Percentiles rank a stretch among this genome's conserved stretches.
phyloP scores from a whole-genome alignment of 176 grass and related monocot genomes.

The Musa acuminata region DNA sequence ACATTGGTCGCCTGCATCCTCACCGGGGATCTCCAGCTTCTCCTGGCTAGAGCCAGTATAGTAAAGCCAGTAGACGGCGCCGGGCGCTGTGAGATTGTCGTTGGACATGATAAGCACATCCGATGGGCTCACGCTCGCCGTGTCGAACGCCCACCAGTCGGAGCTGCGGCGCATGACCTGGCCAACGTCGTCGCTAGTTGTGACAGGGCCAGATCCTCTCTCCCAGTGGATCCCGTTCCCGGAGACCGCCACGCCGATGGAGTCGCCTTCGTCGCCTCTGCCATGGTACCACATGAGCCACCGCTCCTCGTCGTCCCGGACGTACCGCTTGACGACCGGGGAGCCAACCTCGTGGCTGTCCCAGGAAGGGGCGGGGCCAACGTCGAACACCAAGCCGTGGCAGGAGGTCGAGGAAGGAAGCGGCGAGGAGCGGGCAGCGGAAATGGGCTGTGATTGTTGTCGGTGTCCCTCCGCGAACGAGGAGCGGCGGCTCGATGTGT shows the following conservation, averaged over 20 bases:
- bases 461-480: background rate
- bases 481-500: background rate
- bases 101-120: slow-evolving; percentile 69
- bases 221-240: slow-evolving; percentile 59
- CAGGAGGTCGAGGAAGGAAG: slow-evolving; percentile 5
- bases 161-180: slow-evolving; percentile 36
- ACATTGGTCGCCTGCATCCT: background rate
- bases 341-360: slow-evolving; percentile 28
- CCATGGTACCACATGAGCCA: slow-evolving; percentile 21
- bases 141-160: slow-evolving; percentile 95
- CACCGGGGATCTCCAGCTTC: slow-evolving; percentile 26
- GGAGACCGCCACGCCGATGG: slow-evolving; percentile 47
- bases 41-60: slow-evolving; percentile 63
- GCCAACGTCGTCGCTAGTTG: slow-evolving; percentile 9
- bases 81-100: slow-evolving; percentile 31
- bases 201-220: slow-evolving; percentile 11
- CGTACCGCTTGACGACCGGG: slow-evolving; percentile 57
- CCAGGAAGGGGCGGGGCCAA: slow-evolving; percentile 24
- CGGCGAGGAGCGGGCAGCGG: slow-evolving; percentile 5
- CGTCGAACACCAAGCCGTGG: slow-evolving; percentile 21
- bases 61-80: slow-evolving; percentile 80
- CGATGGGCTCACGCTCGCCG: slow-evolving; percentile 39
- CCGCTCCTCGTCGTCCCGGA: slow-evolving; percentile 19
- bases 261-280: slow-evolving; percentile 19
- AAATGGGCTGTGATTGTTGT: background rate